Evolutionary conservation across 1,139 yeast genomes (phyloP).

Genomic region (Saccharomyces hybrid): DNA sequence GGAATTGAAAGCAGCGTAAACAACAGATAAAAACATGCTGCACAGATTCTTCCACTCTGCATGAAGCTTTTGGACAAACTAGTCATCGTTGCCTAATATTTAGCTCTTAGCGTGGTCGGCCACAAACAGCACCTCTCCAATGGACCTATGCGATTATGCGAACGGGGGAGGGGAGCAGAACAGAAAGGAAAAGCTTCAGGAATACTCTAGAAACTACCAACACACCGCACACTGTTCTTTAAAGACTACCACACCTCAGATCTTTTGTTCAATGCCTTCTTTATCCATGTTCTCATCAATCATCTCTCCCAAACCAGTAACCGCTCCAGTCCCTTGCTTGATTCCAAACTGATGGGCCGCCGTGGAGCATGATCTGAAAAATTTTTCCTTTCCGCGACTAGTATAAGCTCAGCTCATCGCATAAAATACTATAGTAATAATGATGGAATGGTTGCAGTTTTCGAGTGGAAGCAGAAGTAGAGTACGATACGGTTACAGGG

Average conservation of each 20-base stretch:
- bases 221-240: background rate
- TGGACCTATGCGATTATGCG: background rate
- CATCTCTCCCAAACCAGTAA: background rate
- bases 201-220: background rate
- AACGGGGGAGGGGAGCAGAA: background rate
- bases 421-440: background rate
- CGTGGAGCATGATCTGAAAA: slow-evolving; percentile 8
- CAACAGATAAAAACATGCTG: slow-evolving; percentile 44
- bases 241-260: background rate
- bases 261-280: background rate
- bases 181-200: slow-evolving; percentile 2
- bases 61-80: slow-evolving; percentile 15
- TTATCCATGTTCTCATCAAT: background rate
- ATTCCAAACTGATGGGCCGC: slow-evolving; percentile 1
- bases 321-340: slow-evolving; percentile 1
- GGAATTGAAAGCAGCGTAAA: slow-evolving; percentile 80
- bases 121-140: background rate
- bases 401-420: background rate
- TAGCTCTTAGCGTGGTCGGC: background rate
- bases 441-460: background rate
- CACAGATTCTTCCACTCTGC: slow-evolving; percentile 9
- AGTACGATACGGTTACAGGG: background rate
- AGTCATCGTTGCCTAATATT: slow-evolving; percentile 3
- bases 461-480: background rate
- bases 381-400: slow-evolving; percentile 4